Evolutionary conservation across 495 filamentous ascomycete species (phyloP).

Genomic region (Choiromyces venosus): DNA sequence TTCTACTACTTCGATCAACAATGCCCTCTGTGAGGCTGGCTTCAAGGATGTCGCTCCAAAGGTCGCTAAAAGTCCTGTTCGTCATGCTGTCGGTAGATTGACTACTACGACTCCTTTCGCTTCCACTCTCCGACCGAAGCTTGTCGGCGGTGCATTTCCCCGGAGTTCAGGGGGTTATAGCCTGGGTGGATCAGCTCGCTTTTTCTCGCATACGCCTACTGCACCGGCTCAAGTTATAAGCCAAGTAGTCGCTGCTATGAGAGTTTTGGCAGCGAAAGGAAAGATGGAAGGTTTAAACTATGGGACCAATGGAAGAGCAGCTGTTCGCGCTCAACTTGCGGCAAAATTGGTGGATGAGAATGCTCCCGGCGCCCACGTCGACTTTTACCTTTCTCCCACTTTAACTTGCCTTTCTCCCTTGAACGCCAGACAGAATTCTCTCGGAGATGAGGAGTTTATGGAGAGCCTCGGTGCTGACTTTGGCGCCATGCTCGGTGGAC

Average conservation of each 20-base stretch:
- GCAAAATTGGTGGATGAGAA: slow-evolving; percentile 31
- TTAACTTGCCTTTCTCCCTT: slow-evolving; percentile 73
- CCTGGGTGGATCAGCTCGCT: slow-evolving; percentile 63
- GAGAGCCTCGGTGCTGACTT: slow-evolving; percentile 84
- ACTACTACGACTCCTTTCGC: slow-evolving; percentile 80
- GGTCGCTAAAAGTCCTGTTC: slow-evolving; percentile 15
- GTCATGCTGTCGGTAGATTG: slow-evolving; percentile 54
- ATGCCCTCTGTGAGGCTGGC: slow-evolving; percentile 12
- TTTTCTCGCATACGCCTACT: slow-evolving; percentile 83
- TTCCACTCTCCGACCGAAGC: slow-evolving; percentile 80
- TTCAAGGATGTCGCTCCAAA: slow-evolving; percentile 9
- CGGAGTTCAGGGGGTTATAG: slow-evolving; percentile 83
- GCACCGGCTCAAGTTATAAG: slow-evolving; percentile 85
- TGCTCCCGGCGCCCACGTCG: slow-evolving; percentile 70
- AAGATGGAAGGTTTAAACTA: slow-evolving; percentile 75
- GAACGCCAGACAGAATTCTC: slow-evolving; percentile 46
- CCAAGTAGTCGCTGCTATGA: slow-evolving; percentile 84
- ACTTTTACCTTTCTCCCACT: slow-evolving; percentile 81
- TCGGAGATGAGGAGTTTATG: slow-evolving; percentile 74
- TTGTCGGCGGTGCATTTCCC: slow-evolving; percentile 80
- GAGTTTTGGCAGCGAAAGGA: slow-evolving; percentile 83
- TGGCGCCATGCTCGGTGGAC: slow-evolving; percentile 74
- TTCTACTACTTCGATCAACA: slow-evolving; percentile 28
- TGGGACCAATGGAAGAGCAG: slow-evolving; percentile 14
- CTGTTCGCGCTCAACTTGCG: slow-evolving; percentile 38